Base-by-base conservation (phyloP, 441 rosid genomes). In the Arabidopsis lyrata region DNA sequence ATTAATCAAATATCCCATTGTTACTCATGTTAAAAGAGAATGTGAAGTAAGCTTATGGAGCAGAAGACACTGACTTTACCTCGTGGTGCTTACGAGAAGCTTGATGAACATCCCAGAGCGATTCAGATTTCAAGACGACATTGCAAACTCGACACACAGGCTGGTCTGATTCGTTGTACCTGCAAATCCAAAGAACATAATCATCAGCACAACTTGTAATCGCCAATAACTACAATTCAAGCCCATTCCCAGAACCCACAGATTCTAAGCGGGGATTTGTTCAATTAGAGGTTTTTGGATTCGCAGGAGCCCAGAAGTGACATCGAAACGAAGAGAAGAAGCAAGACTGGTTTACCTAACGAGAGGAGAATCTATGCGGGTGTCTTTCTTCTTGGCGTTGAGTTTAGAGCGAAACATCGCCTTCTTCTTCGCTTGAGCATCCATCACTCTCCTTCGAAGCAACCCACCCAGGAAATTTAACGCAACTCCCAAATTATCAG, bases 91-190 rank as follows among this genome's bases (percentile, higher is more conserved):
- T 95, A 66, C 93, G 93, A 63, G 98, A 95, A 85, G 90, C 95
- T 85, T 95, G 98, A 81, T 95, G 98, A 1, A 90, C 97, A 83
- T 89, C 96, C 98, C 98, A 95, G 0, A 70, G 77, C 53, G 96
- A 85, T 34, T 88, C 95, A 53, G 92, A 88, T 77, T 91, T 95
- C 85, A 95, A 83, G 63, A 88, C 91, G 22, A 91, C 47, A 59
- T 90, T 86, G 70, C 98, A 95, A 20, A 95, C 88, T 72, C 92
- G 80, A 74, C 99, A 95, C 31, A 95, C 86, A 13, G 93, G 96
- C 78, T 92, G 96, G 38, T 92, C 98, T 44, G 80, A 82, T 70
- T 95, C 96, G 70, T 88, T 92, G 77, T 92, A 95, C 90, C 99
- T 91, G 76, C 44, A 66, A 38, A 29, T 12, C 50, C 56, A 72